Evolutionary conservation across 306 rosid genomes (phyloP), one percentile per base, ranked within the genome.

Genomic region (Bauhinia variegata): DNA sequence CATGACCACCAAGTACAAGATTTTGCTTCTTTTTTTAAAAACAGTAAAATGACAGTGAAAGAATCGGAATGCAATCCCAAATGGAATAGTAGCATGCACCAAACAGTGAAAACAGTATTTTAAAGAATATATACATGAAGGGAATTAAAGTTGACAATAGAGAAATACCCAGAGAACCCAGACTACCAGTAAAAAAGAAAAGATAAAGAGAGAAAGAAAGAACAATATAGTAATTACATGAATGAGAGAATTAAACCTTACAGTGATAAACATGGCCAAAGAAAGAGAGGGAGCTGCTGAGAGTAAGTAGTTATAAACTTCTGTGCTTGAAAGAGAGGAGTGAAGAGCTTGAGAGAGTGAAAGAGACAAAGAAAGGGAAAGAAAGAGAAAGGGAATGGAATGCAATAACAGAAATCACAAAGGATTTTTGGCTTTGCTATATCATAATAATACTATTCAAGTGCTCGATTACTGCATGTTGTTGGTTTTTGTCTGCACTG

Each of bases 31-130:
- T 23, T 23, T 23, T 23, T 23, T 23, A 23, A 23, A 23, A 23
- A 23, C 28, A 23, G 2, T 23, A 23, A 23, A 23, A 23, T 23
- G 28, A 23, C 28, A 1, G 28, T n/a, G n/a, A n/a, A n/a, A n/a
- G 28, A 23, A 23, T 23, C 2, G 28, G 28, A 23, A 23, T 34
- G 58, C 52, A 33, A 33, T 42, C 43, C 11, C 16, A 61, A 11
- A 23, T 57, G 63, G 52, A n/a, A 49, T 19, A 7, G 16, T 32
- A 72, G 23, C 68, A 77, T 59, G 65, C 46, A 36, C 30, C 48
- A 64, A 65, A 75, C 62, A 74, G 66, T 73, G 77, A 69, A 72
- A 72, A 62, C 14, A 44, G 19, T 17, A 13, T 38, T 38, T 50
- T 48, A 1, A 51, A 16, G 58, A 55, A 14, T 51, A n/a, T 51